These are phyloP conservation scores for Polygonum maritimum DNA, from an alignment of 148 eudicot species.

Conservation along the genomic window DNA sequence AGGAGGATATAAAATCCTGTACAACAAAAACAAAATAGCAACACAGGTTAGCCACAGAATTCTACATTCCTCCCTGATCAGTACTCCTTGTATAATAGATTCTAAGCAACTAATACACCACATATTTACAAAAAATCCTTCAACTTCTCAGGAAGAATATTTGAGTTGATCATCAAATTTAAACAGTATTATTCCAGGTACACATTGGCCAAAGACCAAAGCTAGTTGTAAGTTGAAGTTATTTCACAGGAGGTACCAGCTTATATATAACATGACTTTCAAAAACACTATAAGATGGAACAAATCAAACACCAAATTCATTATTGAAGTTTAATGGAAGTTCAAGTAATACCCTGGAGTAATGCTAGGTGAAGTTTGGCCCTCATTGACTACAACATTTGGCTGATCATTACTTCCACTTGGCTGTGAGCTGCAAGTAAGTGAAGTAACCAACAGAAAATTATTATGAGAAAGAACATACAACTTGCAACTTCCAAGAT, in stretches of 20 bases:
- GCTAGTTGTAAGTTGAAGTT: neutral
- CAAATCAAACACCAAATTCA: neutral
- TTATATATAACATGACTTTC: neutral
- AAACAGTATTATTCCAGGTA: neutral
- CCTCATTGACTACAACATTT: neutral
- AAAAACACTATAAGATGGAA: neutral
- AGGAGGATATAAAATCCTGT: conserved; percentile 50
- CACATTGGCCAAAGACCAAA: neutral
- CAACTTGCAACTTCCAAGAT: neutral
- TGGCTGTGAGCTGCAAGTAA: neutral
- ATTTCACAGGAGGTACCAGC: neutral
- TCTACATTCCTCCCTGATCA: neutral
- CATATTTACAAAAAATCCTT: neutral
- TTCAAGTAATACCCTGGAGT: conserved; percentile 2
- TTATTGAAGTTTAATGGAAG: neutral
- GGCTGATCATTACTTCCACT: conserved; percentile 7
- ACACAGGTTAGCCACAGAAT: neutral
- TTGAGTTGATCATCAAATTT: neutral
- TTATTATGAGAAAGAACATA: neutral
- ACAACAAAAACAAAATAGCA: conserved; percentile 3
- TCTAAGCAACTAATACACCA: neutral
- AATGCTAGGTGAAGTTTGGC: neutral
- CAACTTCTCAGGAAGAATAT: neutral
- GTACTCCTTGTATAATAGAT: neutral
- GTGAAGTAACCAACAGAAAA: neutral